phyloP scores from a whole-genome alignment of 306 rosid species.

The Trifolium repens region DNA sequence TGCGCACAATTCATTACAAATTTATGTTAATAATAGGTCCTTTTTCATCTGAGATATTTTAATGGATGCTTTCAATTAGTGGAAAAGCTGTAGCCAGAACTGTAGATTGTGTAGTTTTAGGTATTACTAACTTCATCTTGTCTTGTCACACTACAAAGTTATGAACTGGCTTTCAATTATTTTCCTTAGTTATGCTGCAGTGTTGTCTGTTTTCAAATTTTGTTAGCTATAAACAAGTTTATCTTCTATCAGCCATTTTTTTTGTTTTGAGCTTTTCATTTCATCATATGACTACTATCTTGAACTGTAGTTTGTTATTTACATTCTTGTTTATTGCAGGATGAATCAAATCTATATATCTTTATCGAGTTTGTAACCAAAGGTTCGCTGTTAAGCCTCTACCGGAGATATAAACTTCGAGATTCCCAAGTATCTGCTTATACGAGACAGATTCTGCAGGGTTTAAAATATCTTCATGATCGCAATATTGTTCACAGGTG shows the following conservation, averaged over 20 bases:
- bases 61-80: neutral
- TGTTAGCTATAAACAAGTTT: slow-evolving; percentile 16
- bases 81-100: neutral
- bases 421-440: slow-evolving; percentile 33
- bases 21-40: neutral
- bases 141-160: slow-evolving; percentile 8
- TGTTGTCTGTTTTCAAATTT: slow-evolving; percentile 19
- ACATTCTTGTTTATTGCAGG: slow-evolving; percentile 23
- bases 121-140: neutral
- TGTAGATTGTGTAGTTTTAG: slow-evolving; percentile 20
- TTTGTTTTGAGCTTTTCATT: slow-evolving; percentile 27
- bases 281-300: neutral
- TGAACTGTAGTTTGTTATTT: slow-evolving; percentile 31
- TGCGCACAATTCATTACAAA: neutral
- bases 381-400: slow-evolving; percentile 29
- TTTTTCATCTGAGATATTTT: neutral
- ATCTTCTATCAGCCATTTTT: slow-evolving; percentile 2
- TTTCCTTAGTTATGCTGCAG: slow-evolving; percentile 1
- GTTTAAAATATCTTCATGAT: slow-evolving; percentile 31
- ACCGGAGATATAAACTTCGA: slow-evolving; percentile 34
- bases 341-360: slow-evolving; percentile 26
- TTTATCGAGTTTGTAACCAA: slow-evolving; percentile 27
- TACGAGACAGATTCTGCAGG: slow-evolving; percentile 27
- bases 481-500: slow-evolving; percentile 32
- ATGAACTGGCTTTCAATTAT: slow-evolving; percentile 1